phyloP scores from a whole-genome alignment of 1,139 yeast species.

The Arxiozyma telluris region DNA sequence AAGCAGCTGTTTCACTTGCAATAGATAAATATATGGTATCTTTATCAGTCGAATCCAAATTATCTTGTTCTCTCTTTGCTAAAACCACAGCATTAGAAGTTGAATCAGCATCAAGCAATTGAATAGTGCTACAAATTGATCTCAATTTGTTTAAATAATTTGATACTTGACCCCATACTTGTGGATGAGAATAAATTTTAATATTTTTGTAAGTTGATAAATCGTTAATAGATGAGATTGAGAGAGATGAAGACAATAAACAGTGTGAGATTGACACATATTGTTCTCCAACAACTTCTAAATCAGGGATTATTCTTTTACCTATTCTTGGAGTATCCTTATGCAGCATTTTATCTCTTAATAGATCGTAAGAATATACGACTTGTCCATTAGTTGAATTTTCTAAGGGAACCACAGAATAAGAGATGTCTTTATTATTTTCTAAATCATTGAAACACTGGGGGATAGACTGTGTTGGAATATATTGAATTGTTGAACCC shows the following conservation, averaged over 20 bases:
- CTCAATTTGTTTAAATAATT: conserved; percentile 48
- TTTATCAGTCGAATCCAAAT: conserved; percentile 18
- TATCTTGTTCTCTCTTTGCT: conserved; percentile 32
- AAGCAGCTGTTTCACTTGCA: conserved; percentile 57
- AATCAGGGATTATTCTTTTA: conserved; percentile 22
- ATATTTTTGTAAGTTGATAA: conserved; percentile 37
- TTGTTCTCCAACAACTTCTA: conserved; percentile 64
- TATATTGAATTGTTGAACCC: conserved; percentile 15
- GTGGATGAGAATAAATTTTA: conserved; percentile 84
- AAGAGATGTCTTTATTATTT: conserved; percentile 41
- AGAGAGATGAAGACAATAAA: conserved; percentile 46
- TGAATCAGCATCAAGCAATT: conserved; percentile 57
- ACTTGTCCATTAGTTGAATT: conserved; percentile 95
- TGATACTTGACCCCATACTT: conserved; percentile 91
- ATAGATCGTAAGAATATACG: conserved; percentile 61
- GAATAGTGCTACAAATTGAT: conserved; percentile 31
- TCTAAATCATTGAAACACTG: conserved; percentile 56
- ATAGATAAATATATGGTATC: conserved; percentile 42
- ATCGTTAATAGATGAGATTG: conserved; percentile 9
- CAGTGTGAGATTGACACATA: conserved; percentile 78
- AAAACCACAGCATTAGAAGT: conserved; percentile 78
- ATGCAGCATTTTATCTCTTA: conserved; percentile 53
- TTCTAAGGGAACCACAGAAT: conserved; percentile 84
- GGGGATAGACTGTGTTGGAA: conserved; percentile 40
- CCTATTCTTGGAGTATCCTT: conserved; percentile 8